Evolutionary conservation across 78 protist genomes (phyloP), one percentile per base, ranked within the genome.

Genomic region (Paulinella micropora): DNA sequence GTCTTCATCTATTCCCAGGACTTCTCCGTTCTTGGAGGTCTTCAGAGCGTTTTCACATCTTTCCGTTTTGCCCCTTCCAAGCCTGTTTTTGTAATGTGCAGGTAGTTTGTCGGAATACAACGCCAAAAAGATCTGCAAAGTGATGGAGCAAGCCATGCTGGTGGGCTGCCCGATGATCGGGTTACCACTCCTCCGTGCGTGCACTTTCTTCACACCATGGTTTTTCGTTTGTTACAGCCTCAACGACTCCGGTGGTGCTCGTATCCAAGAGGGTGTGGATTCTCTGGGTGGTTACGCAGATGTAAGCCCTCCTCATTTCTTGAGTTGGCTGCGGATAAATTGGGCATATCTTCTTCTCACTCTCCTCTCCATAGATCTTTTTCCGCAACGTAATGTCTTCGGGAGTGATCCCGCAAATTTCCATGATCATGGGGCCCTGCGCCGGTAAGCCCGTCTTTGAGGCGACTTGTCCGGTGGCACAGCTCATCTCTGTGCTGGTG

Each of bases 81-180:
- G 32, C 73, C 32, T 51, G 6, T 51, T 51, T 51, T 15, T 51
- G 73, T 51, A 51, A 51, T 15, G 32, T 23, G 6, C 15, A 51
- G 73, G 86, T 86, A 87, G 95, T 0, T 94, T 98, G 36, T 92
- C 96, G 3, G 97, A 94, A n/a, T 87, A 96, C 0, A 97, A 98
- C 37, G 98, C 99, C 0, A 88, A 89, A 89, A 98, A 98, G 94
- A 97, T 98, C 69, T 97, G 98, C 91, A 98, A 98, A 35, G 88
- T 86, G 34, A 97, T 98, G 99, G 99, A 98, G 87, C 86, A 93
- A 84, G 99, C 99, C 34, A 89, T 96, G 95, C 31, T 37, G 2
- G 94, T 95, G 26, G 98, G 98, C 23, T 97, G 94, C 0, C 99
- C 99, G 3, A 94, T 98, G 36, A 96, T 98, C 51, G 99, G 99